Evolutionary conservation across 2,329 filamentous ascomycete genomes (phyloP), one percentile per base, ranked within the genome.

Genomic region (Cladobotryum protrusum): DNA sequence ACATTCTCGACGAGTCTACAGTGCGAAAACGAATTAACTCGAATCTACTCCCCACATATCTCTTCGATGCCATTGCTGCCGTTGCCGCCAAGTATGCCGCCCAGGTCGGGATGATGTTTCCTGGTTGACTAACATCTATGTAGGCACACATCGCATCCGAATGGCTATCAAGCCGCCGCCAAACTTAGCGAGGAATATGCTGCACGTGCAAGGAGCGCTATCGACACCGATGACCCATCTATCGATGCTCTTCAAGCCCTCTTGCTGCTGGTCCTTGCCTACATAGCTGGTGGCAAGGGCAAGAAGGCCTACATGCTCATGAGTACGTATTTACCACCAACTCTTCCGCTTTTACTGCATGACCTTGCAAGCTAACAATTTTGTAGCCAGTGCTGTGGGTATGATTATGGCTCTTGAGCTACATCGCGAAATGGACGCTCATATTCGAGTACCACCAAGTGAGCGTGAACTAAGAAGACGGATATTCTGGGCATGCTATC

Each of bases 261-360:
- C 14, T 70, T 95, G 42, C 74, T 95, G 9, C 77, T 95, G 2
- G 82, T 86, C 0, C 82, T 85, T 61, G 84, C 87, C 3, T 91
- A 83, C 59, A 89, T 84, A 44, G 88, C 89, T 34, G 76, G 82
- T 29, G 89, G 89, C 20, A 83, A 86, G 60, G 87, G 89, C 14
- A 92, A 88, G 68, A 93, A 87, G 67, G 85, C 87, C 1, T 93
- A 90, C 58, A 95, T 95, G 89, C 75, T 90, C 36, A 75, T 95
- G 58, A 81, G 88, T 88, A 82, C 81, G 88, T 88, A 82, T 17
- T 72, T 60, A 17, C 5, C 39, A 24, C 14, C 33, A 7, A 5
- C n/a, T 33, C 19, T 17, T 48, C 24, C 15, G n/a, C 1, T 43
- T 40, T 43, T 18, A 24, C 19, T 44, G n/a, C 19, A 15, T 29